Conservation (phyloP, 345 rosid genomes). For the Aethionema arabicum region DNA sequence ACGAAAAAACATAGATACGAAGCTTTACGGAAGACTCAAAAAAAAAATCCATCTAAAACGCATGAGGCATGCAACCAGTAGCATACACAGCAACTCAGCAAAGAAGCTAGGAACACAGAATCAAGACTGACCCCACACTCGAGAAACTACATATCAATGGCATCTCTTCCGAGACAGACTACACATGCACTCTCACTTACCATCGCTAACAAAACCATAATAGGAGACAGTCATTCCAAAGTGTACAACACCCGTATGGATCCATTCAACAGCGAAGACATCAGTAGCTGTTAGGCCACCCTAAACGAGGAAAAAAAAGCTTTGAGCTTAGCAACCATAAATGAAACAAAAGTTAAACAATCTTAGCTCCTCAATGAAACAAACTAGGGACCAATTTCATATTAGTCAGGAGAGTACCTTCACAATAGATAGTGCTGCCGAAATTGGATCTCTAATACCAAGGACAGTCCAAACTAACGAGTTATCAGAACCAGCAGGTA, state of each 20-base stretch:
- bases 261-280: conserved; percentile 98
- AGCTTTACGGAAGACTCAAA: not conserved
- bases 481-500: conserved; percentile 99
- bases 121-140: conserved; percentile 16
- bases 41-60: not conserved
- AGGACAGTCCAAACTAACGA: conserved; percentile 98
- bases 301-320: conserved; percentile 43
- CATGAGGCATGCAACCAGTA: conserved; percentile 18
- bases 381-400: conserved; percentile 6
- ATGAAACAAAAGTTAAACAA: conserved; percentile 6
- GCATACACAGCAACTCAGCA: conserved; percentile 4
- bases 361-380: conserved; percentile 3
- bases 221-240: conserved; percentile 95
- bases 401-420: conserved; percentile 52
- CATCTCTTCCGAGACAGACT: conserved; percentile 12
- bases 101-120: conserved; percentile 13
- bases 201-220: conserved; percentile 97
- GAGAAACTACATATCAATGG: conserved; percentile 14
- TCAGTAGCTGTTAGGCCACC: conserved; percentile 97
- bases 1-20: not conserved
- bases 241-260: conserved; percentile 78
- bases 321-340: conserved; percentile 10
- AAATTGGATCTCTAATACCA: conserved; percentile 93
- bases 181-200: conserved; percentile 45
- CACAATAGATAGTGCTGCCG: conserved; percentile 93